Evolutionary conservation across 257 asterid species (phyloP), one percentile per base, ranked within the genome.

Genomic region (Solanum stenotomum): DNA sequence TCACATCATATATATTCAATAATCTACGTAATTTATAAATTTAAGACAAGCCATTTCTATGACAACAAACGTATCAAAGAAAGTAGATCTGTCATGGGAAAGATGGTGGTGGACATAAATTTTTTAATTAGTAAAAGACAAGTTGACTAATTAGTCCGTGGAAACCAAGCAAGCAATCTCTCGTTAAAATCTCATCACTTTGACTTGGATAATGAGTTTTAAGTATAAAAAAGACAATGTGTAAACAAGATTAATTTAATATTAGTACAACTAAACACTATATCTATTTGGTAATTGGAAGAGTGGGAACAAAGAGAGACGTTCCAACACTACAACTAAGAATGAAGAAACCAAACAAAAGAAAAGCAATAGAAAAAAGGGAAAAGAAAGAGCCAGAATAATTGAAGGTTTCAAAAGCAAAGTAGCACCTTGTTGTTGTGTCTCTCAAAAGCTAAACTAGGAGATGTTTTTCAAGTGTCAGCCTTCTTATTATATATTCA

Each of bases 361-460:
- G 40, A 44, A 81, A 79, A 84, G 77, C 49, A 84, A 63, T 31
- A 37, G 87, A 46, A 27, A 38, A 83, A 83, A 27, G 37, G 37
- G 71, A 49, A 27, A 49, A n/a, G 37, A 76, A 34, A 78, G 13
- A 79, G 40, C 85, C 63, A 37, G n/a, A 81, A 68, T 10, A 68
- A 23, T 61, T 23, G 49, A 56, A 76, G 79, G 72, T 75, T 63
- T 79, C 61, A 88, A 85, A 49, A 86, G 49, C 77, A 38, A 78
- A 74, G 68, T 70, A 85, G 83, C 63, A 37, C 89, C 90, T 92
- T 87, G 93, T 91, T 88, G 94, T 93, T 91, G 65, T 91, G 96
- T 93, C 94, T 85, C 92, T 89, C 56, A 91, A 94, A 94, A 94
- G 95, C 89, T 56, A 86, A 89, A 89, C 90, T 88, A 83, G 85